Base-by-base conservation (phyloP, 108 stramenopile species). In the Skeletonema grethae region DNA sequence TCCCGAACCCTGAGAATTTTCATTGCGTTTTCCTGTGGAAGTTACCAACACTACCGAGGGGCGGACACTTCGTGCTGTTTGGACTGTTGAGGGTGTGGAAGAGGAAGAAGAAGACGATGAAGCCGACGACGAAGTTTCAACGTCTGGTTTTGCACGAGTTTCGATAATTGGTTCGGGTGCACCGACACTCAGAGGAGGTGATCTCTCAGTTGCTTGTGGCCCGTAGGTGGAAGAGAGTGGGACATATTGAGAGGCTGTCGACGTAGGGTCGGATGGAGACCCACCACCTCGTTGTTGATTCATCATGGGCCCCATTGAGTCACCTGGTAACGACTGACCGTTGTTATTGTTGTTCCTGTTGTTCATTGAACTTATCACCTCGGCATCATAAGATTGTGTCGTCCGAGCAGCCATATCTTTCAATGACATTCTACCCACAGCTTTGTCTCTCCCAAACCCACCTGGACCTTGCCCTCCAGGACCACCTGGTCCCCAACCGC, bases 1-100 rank as follows among this genome's bases (percentile, higher is more conserved):
- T 29, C 84, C 84, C 2, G 84, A 82, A 28, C 84, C 84, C 57
- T 81, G 84, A 15, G 84, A 77, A 48, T 81, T 85, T 46, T 77
- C 77, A 66, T 85, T 85, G 1, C 84, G 76, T 3, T 74, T 76
- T 16, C 84, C 84, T 13, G 57, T 72, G 53, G 84, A 81, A 28
- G 81, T 82, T 24, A 85, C 84, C 30, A 85, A 58, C 12, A 75
- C 84, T 18, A 85, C 81, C 10, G 79, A 77, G 13, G 84, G 84
- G 55, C 77, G 63, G 9, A 77, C 70, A 35, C 31, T 67, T 50
- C 77, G 62, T 53, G 77, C 69, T 8, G 68, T 64, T 28, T 77
- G 70, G 5, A 77, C 48, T 16, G 77, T 70, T 64, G n/a, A 77
- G 13, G n/a, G 35, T 45, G 1, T 38, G 7, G n/a, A n/a, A n/a